phyloP scores from a whole-genome alignment of 2,329 filamentous ascomycete species.

The Fusarium heterosporum region DNA sequence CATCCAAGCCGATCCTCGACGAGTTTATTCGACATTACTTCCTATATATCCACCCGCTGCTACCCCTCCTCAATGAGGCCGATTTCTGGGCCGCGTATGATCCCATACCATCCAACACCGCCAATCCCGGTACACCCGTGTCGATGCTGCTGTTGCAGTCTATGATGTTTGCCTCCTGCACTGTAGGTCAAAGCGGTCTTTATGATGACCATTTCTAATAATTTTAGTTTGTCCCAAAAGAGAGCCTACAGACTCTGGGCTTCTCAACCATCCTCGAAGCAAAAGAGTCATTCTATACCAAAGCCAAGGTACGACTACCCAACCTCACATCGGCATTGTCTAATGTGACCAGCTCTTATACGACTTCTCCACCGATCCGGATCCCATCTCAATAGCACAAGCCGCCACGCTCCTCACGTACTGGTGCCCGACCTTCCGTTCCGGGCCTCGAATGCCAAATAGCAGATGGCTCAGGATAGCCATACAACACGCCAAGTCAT shows the following conservation, averaged over 20 bases:
- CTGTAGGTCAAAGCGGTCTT: slow-evolving; percentile 16
- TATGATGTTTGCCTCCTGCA: slow-evolving; percentile 40
- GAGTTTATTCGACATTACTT: slow-evolving; percentile 39
- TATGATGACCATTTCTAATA: slow-evolving; percentile 1
- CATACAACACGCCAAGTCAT: slow-evolving; percentile 27
- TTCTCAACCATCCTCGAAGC: slow-evolving; percentile 32
- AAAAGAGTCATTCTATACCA: slow-evolving; percentile 38
- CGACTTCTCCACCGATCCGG: slow-evolving; percentile 36
- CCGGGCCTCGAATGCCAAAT: slow-evolving; percentile 27
- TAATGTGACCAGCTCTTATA: slow-evolving; percentile 28
- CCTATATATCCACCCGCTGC: slow-evolving; percentile 34
- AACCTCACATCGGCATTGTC: neutral
- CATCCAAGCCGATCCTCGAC: slow-evolving; percentile 36
- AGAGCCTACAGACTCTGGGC: slow-evolving; percentile 27
- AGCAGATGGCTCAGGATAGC: slow-evolving; percentile 37
- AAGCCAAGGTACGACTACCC: slow-evolving; percentile 30
- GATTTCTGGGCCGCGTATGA: slow-evolving; percentile 38
- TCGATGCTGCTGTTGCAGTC: slow-evolving; percentile 35
- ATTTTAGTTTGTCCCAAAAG: slow-evolving; percentile 26
- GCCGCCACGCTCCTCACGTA: slow-evolving; percentile 33
- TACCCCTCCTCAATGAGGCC: slow-evolving; percentile 35
- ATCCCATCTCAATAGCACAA: slow-evolving; percentile 36
- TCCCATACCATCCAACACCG: neutral
- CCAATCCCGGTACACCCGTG: slow-evolving; percentile 14
- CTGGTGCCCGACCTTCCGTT: slow-evolving; percentile 37